Evolutionary conservation across 306 rosid species (phyloP).

Genomic region (Prinsepia uniflora): DNA sequence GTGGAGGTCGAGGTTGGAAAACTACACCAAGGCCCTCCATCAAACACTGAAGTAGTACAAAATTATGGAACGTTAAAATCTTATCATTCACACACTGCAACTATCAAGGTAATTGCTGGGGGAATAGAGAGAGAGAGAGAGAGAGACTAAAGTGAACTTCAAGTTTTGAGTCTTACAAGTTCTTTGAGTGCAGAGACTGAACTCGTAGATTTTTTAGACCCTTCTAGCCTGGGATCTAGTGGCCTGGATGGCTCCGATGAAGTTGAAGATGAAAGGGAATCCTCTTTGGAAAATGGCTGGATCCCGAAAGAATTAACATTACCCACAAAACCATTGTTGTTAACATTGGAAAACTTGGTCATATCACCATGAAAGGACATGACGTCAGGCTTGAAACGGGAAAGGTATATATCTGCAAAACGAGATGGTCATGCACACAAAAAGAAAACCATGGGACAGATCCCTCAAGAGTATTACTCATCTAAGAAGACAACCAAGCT

Average conservation of each 20-base stretch:
- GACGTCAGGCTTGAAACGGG: constrained; percentile 60
- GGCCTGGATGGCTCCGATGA: constrained; percentile 56
- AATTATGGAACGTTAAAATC: constrained; percentile 23
- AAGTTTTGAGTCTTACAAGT: constrained; percentile 42
- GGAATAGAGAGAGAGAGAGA: background rate
- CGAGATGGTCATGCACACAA: constrained; percentile 14
- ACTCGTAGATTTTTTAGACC: constrained; percentile 50
- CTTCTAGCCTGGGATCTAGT: constrained; percentile 60
- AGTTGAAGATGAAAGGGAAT: constrained; percentile 46
- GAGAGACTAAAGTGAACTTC: background rate
- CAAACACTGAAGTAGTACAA: constrained; percentile 58
- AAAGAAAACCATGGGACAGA: background rate
- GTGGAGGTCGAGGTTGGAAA: constrained; percentile 53
- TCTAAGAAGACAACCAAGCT: background rate
- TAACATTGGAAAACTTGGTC: constrained; percentile 47
- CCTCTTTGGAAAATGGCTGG: constrained; percentile 58
- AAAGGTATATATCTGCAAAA: constrained; percentile 61
- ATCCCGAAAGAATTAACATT: constrained; percentile 44
- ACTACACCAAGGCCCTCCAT: constrained; percentile 69
- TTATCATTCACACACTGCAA: background rate
- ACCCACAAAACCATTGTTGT: constrained; percentile 51
- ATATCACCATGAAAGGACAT: constrained; percentile 51
- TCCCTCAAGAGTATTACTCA: background rate
- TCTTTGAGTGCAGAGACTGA: constrained; percentile 74
- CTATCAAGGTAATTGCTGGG: background rate